These are phyloP conservation scores for Strobilomyces dryophilus DNA, from an alignment of 768 basidiomycete genomes.

Conservation along the genomic window DNA sequence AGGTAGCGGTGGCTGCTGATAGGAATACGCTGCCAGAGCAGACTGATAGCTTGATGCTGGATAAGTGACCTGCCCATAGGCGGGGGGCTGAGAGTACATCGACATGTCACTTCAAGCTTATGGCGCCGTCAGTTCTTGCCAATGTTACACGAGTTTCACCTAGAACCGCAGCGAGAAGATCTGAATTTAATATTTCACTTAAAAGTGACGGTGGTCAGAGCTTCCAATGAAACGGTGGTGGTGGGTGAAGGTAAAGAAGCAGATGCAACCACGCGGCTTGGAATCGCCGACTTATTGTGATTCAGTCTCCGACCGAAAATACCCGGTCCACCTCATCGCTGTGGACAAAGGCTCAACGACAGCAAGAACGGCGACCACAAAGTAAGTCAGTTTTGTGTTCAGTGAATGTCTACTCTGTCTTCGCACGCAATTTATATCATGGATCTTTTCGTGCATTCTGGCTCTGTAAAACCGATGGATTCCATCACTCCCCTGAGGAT, in stretches of 20 bases:
- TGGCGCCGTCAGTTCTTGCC: constrained; percentile 27
- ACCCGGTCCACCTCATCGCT: constrained; percentile 16
- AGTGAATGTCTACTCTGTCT: not conserved
- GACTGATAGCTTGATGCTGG: constrained; percentile 44
- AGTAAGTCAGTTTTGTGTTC: constrained; percentile 21
- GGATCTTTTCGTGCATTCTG: not conserved
- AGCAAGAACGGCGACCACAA: constrained; percentile 24
- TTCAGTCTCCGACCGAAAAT: constrained; percentile 37
- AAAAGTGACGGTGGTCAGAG: constrained; percentile 39
- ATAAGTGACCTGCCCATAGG: constrained; percentile 57
- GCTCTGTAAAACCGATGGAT: constrained; percentile 32
- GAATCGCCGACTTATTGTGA: constrained; percentile 22
- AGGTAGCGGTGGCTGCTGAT: constrained; percentile 43
- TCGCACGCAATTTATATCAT: not conserved
- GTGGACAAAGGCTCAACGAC: constrained; percentile 16
- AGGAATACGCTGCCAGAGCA: constrained; percentile 42
- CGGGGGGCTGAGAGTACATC: constrained; percentile 56
- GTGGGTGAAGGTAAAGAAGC: constrained; percentile 44
- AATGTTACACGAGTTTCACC: constrained; percentile 34
- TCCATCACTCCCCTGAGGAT: constrained; percentile 32
- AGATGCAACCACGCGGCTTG: constrained; percentile 17
- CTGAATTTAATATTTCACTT: constrained; percentile 48
- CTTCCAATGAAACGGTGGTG: constrained; percentile 40
- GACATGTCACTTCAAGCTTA: constrained; percentile 51
- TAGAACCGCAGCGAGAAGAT: constrained; percentile 28